A percentile compares a stretch with the other conserved stretches of the same genome.
These are phyloP conservation scores for Monosporascus cannonballus DNA, from an alignment of 2,329 filamentous ascomycete genomes.

Conservation along the genomic window DNA sequence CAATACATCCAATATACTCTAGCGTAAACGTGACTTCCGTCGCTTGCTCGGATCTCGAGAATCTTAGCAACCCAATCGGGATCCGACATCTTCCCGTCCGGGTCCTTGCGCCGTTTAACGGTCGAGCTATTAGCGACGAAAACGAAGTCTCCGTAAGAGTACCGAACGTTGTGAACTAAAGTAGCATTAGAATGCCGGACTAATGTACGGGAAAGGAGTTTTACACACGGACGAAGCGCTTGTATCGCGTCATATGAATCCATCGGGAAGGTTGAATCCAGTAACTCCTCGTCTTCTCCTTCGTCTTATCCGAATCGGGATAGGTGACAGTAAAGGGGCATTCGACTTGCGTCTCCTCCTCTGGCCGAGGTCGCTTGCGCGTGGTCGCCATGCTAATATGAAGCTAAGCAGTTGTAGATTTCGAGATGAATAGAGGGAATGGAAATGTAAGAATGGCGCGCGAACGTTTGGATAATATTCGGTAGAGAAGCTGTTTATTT, in stretches of 20 bases:
- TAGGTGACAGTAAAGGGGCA: slow-evolving; percentile 46
- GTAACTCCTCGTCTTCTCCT: slow-evolving; percentile 45
- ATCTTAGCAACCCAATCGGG: slow-evolving; percentile 71
- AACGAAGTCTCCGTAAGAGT: slow-evolving; percentile 52
- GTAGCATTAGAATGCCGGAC: slow-evolving; percentile 6
- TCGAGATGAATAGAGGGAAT: not conserved
- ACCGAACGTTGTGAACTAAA: slow-evolving; percentile 51
- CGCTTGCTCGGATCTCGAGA: slow-evolving; percentile 67
- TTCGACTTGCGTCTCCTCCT: slow-evolving; percentile 47
- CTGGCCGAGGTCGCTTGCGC: slow-evolving; percentile 46
- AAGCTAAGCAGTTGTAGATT: not conserved
- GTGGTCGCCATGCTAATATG: slow-evolving; percentile 30
- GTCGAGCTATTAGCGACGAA: slow-evolving; percentile 53
- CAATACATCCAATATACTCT: slow-evolving; percentile 73
- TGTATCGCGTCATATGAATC: slow-evolving; percentile 55
- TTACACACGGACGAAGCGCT: slow-evolving; percentile 53
- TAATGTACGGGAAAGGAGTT: not conserved
- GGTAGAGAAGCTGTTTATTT: too few relatives aligned
- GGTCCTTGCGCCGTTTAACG: slow-evolving; percentile 46
- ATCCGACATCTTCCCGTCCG: slow-evolving; percentile 35
- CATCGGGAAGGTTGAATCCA: slow-evolving; percentile 47
- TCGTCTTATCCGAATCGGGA: slow-evolving; percentile 41
- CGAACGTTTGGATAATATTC: too few relatives aligned
- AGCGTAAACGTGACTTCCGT: slow-evolving; percentile 71
- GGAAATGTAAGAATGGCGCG: too few relatives aligned